Evolutionary conservation across 192 early-diverging fungal genomes (phyloP).

Genomic region (Entrophospora sp.): DNA sequence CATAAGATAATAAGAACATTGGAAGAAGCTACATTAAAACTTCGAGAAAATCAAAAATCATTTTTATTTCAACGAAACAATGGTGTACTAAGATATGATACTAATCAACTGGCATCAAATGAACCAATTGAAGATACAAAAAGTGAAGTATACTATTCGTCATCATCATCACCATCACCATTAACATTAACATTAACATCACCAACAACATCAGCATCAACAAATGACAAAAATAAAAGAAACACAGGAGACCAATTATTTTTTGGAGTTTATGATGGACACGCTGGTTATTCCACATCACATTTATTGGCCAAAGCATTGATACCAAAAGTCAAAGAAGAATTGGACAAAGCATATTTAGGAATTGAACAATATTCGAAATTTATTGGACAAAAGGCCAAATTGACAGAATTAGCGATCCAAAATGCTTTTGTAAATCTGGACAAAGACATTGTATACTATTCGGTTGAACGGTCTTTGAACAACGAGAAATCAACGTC

Average conservation of each 20-base stretch:
- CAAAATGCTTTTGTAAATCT: constrained; percentile 37
- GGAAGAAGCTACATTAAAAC: constrained; percentile 2
- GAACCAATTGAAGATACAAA: constrained; percentile 44
- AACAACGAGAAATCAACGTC: constrained; percentile 11
- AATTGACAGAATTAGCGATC: constrained; percentile 30
- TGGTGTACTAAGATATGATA: constrained; percentile 11
- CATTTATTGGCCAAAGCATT: constrained; percentile 36
- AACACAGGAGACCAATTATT: constrained; percentile 32
- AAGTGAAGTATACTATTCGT: constrained; percentile 30
- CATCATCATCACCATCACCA: no score
- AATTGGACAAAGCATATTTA: constrained; percentile 27
- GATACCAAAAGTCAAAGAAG: constrained; percentile 33
- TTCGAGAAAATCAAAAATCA: constrained; percentile 11
- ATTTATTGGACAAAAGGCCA: neutral
- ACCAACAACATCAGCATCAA: no score
- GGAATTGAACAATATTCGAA: constrained; percentile 24
- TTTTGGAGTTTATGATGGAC: constrained; percentile 48
- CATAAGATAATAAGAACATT: neutral
- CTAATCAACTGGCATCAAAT: constrained; percentile 42
- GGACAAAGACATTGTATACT: constrained; percentile 40
- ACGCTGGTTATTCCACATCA: constrained; percentile 42
- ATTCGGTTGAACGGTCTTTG: constrained; percentile 30
- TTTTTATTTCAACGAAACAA: constrained; percentile 1
- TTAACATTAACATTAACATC: no score
- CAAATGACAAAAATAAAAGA: constrained; percentile 22